Conservation (phyloP, 1,284 basidiomycete species). For the Leccinum subrobustum region DNA sequence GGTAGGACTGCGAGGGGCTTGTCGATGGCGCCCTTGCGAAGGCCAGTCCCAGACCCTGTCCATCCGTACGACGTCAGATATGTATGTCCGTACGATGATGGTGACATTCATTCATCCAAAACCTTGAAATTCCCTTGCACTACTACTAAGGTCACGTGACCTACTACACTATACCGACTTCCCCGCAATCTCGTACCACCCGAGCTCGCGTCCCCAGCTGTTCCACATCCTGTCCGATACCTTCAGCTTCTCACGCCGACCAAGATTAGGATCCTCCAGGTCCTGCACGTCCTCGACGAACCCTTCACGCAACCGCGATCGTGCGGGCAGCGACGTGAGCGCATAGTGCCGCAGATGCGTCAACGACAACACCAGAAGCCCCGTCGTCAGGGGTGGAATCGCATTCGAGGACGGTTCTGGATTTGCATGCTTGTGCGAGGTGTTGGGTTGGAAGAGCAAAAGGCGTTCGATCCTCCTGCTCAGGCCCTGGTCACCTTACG, state of each 20-base stretch:
- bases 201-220: slow-evolving; percentile 69
- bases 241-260: slow-evolving; percentile 66
- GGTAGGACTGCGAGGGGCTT: slow-evolving; percentile 77
- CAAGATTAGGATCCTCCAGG: slow-evolving; percentile 73
- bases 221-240: slow-evolving; percentile 92
- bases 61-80: slow-evolving; percentile 86
- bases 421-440: slow-evolving; percentile 11
- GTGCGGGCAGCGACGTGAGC: slow-evolving; percentile 49
- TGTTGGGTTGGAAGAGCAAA: slow-evolving; percentile 49
- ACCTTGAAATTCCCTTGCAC: neutral
- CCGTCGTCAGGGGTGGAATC: slow-evolving; percentile 61
- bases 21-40: slow-evolving; percentile 64
- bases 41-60: slow-evolving; percentile 78
- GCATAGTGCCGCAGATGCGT: slow-evolving; percentile 67
- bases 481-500: slow-evolving; percentile 5
- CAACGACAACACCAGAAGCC: slow-evolving; percentile 72
- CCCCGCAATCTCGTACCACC: slow-evolving; percentile 44
- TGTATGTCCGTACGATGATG: slow-evolving; percentile 48
- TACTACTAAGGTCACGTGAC: neutral
- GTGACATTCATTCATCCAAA: neutral
- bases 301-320: slow-evolving; percentile 64
- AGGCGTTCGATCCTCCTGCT: slow-evolving; percentile 73
- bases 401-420: slow-evolving; percentile 17
- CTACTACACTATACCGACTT: neutral
- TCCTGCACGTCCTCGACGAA: slow-evolving; percentile 87